A percentile compares a stretch with the other conserved stretches of the same genome.
phyloP scores from a whole-genome alignment of 1,284 basidiomycete species.

The Austroboletus niveus region DNA sequence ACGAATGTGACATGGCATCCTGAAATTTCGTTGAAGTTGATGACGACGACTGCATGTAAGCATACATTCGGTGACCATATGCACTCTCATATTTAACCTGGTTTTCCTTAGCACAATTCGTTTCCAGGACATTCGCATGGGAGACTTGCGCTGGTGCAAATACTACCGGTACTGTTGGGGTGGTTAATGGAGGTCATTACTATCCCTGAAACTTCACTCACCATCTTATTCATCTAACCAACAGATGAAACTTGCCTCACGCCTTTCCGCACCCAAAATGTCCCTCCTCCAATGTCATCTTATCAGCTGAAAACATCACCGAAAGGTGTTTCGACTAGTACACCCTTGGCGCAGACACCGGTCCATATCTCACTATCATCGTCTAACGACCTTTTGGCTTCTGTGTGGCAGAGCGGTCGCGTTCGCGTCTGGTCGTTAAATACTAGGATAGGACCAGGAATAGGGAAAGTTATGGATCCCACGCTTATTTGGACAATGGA shows the following conservation, averaged over 20 bases:
- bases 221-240: constrained; percentile 3
- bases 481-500: constrained; percentile 45
- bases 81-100: constrained; percentile 1
- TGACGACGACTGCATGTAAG: constrained; percentile 69
- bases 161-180: constrained; percentile 85
- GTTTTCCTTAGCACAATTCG: constrained; percentile 44
- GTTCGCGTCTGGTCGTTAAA: constrained; percentile 70
- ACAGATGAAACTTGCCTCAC: constrained; percentile 80
- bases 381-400: constrained; percentile 57
- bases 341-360: constrained; percentile 37
- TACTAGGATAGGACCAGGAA: constrained; percentile 61
- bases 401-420: constrained; percentile 65
- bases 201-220: constrained; percentile 35
- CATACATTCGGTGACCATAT: constrained; percentile 5
- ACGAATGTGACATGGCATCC: constrained; percentile 84
- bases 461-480: constrained; percentile 65
- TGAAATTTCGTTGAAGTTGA: constrained; percentile 69
- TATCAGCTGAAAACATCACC: constrained; percentile 50
- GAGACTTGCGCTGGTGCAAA: constrained; percentile 75
- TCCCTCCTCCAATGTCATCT: constrained; percentile 95
- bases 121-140: constrained; percentile 73
- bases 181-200: constrained; percentile 84
- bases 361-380: constrained; percentile 67
- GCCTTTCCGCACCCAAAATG: constrained; percentile 90
- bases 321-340: constrained; percentile 12